Evolutionary conservation across 306 rosid genomes (phyloP).

Genomic region (Vigna trinervia): DNA sequence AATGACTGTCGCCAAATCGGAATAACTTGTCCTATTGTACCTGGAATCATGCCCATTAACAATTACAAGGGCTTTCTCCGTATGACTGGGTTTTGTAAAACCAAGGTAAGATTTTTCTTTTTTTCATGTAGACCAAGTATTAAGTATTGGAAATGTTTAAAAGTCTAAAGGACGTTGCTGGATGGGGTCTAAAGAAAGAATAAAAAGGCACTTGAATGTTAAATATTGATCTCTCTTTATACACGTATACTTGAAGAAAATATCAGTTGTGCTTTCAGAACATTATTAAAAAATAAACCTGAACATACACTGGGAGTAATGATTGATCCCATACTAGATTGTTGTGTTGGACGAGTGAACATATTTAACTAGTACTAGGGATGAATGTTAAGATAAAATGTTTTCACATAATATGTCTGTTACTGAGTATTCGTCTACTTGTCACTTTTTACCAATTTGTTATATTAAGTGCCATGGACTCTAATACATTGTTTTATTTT

Average conservation of each 20-base stretch:
- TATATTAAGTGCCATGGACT: conserved; percentile 7
- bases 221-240: conserved; percentile 19
- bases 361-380: background rate
- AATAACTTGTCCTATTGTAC: conserved; percentile 92
- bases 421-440: background rate
- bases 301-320: background rate
- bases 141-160: conserved; percentile 26
- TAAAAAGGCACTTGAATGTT: background rate
- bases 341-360: background rate
- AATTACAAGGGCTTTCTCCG: conserved; percentile 95
- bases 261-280: conserved; percentile 2
- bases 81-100: conserved; percentile 98
- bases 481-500: conserved; percentile 40
- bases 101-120: conserved; percentile 62
- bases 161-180: background rate
- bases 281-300: conserved; percentile 24
- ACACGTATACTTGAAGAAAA: conserved; percentile 2
- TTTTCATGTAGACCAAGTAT: conserved; percentile 13
- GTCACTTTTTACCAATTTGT: conserved; percentile 29
- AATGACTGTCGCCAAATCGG: conserved; percentile 98
- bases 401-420: conserved; percentile 5
- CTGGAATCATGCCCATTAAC: conserved; percentile 98
- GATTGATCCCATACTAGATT: background rate
- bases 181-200: conserved; percentile 10
- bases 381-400: background rate